A percentile compares a stretch with the other conserved stretches of the same genome.
Conservation (phyloP, 2,329 filamentous ascomycete genomes). For the Pseudopyrenochaeta lycopersici region DNA sequence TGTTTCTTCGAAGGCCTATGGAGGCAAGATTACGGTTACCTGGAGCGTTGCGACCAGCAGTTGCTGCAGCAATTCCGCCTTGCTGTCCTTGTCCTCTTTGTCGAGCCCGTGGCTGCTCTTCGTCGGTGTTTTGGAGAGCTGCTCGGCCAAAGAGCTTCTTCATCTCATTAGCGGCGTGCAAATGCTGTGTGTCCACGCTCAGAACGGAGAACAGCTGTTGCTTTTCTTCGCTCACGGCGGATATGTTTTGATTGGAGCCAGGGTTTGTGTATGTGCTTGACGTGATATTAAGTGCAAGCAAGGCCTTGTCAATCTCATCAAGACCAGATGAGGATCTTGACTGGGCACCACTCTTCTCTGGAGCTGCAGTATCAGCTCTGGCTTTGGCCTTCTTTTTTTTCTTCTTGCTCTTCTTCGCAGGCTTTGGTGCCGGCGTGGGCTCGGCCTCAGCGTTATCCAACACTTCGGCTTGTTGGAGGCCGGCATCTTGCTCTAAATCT, state of each 20-base stretch:
- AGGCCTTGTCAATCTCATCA: slow-evolving; percentile 73
- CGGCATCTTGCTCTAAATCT: slow-evolving; percentile 28
- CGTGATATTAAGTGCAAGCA: slow-evolving; percentile 64
- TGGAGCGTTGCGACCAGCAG: slow-evolving; percentile 64
- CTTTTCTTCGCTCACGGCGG: slow-evolving; percentile 48
- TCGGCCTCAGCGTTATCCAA: slow-evolving; percentile 35
- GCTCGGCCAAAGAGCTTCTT: slow-evolving; percentile 74
- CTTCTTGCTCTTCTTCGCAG: slow-evolving; percentile 61
- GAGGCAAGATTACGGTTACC: slow-evolving; percentile 71
- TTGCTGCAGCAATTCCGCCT: slow-evolving; percentile 66
- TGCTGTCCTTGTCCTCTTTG: slow-evolving; percentile 66
- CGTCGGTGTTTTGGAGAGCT: slow-evolving; percentile 65
- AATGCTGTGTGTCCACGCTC: slow-evolving; percentile 72
- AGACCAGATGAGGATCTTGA: slow-evolving; percentile 46
- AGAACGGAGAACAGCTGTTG: slow-evolving; percentile 64
- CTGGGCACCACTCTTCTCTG: slow-evolving; percentile 21
- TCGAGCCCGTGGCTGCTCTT: slow-evolving; percentile 59
- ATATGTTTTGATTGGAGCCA: slow-evolving; percentile 24
- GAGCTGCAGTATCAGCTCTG: slow-evolving; percentile 42
- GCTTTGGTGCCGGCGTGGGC: slow-evolving; percentile 40
- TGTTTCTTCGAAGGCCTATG: slow-evolving; percentile 77
- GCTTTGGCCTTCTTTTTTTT: slow-evolving; percentile 68
- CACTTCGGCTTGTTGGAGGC: slow-evolving; percentile 30
- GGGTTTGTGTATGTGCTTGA: slow-evolving; percentile 24
- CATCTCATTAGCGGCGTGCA: slow-evolving; percentile 94